Conservation (phyloP, 1,284 basidiomycete genomes). For the Schizopora paradoxa region DNA sequence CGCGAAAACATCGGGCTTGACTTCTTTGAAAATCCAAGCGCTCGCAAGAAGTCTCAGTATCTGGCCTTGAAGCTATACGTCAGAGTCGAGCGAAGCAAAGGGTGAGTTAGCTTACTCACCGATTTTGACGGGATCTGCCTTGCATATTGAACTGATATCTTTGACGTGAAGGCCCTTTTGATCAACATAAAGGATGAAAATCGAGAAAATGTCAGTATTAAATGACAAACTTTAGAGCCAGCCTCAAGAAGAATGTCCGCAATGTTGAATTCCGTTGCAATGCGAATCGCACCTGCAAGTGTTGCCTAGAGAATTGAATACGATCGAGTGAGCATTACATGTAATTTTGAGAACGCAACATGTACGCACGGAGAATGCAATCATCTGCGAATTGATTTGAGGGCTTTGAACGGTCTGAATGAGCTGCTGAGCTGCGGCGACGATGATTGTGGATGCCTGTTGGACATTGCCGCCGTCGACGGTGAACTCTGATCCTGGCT, state of each 20-base stretch:
- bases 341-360: too few relatives aligned
- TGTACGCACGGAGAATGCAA: constrained; percentile 11
- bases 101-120: constrained; percentile 20
- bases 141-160: constrained; percentile 21
- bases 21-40: constrained; percentile 28
- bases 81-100: constrained; percentile 22
- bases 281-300: constrained; percentile 23
- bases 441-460: constrained; percentile 30
- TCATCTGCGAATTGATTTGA: constrained; percentile 10
- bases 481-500: too few relatives aligned
- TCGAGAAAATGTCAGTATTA: not conserved
- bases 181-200: not conserved
- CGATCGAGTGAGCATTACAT: not conserved
- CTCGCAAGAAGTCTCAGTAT: constrained; percentile 27
- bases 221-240: constrained; percentile 25
- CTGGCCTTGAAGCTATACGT: constrained; percentile 17
- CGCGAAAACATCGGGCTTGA: constrained; percentile 24
- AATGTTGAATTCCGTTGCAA: constrained; percentile 30
- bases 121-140: constrained; percentile 23
- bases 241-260: constrained; percentile 34
- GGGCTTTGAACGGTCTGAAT: constrained; percentile 31
- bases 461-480: too few relatives aligned
- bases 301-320: constrained; percentile 9
- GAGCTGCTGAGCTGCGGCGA: constrained; percentile 35
- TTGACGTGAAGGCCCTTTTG: constrained; percentile 24